Evolutionary conservation across 75 land plant genomes (phyloP).

Genomic region (Pinus albicaulis): DNA sequence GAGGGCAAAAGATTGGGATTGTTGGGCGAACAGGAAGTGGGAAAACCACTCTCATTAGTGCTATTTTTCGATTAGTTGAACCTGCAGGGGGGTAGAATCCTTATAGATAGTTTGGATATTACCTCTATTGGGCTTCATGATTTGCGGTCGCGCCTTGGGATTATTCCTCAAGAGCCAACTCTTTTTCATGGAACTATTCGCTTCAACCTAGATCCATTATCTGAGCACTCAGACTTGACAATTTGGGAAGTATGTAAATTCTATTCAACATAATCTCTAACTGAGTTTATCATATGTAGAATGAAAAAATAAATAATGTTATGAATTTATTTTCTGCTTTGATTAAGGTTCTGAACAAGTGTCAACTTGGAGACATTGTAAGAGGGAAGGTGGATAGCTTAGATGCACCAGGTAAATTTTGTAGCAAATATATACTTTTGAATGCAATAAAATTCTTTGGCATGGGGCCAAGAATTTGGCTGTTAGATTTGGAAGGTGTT

Average conservation of each 20-base stretch:
- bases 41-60: slow-evolving; percentile 52
- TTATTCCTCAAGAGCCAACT: slow-evolving; percentile 56
- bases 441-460: neutral
- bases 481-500: too few relatives aligned
- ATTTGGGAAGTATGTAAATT: slow-evolving; percentile 39
- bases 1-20: slow-evolving; percentile 43
- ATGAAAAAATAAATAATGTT: too few relatives aligned
- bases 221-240: slow-evolving; percentile 26
- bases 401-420: slow-evolving; percentile 1
- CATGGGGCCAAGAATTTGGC: neutral
- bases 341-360: slow-evolving; percentile 32
- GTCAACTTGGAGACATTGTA: slow-evolving; percentile 39
- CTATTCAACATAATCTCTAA: neutral
- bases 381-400: slow-evolving; percentile 13
- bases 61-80: slow-evolving; percentile 13
- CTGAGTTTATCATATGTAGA: neutral
- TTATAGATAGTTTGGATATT: slow-evolving; percentile 37
- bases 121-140: too few relatives aligned
- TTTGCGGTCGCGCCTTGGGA: slow-evolving; percentile 23
- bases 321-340: slow-evolving; percentile 1
- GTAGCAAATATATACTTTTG: neutral
- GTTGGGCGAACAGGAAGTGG: slow-evolving; percentile 55
- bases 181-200: slow-evolving; percentile 42
- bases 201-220: slow-evolving; percentile 20
- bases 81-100: too few relatives aligned